Base-by-base conservation (phyloP, 768 basidiomycete species). In the Tylopilus felleus region DNA sequence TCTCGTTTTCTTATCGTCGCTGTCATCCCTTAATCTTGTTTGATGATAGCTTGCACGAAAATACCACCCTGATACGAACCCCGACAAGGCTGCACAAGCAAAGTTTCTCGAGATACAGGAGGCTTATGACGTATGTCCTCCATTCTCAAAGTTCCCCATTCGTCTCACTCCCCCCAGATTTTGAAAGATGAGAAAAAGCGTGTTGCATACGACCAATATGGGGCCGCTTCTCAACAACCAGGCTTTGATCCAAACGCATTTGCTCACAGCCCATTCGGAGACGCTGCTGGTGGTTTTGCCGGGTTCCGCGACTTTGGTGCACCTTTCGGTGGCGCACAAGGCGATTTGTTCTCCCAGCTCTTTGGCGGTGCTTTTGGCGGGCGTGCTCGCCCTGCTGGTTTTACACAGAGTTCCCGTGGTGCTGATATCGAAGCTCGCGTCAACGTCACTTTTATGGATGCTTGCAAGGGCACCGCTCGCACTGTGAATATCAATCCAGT, bases 11-110 rank as follows among this genome's bases (percentile, higher is more conserved):
- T 57, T 52, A 38, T n/a, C 40, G 29, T 48, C 28, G 23, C 55
- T 45, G 47, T 7, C 29, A 60, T 52, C 51, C 56, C 62, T 62
- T 49, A 57, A 52, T 56, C 51, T 33, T n/a, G 28, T 50, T 41
- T 38, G n/a, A 14, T 40, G 22, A 31, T 66, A 97, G 96, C 87
- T 99, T 59, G 97, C 97, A 17, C 90, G 96, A 57, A 96, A 98
- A 77, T 97, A 89, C 66, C 97, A 99, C 71, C 97, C 97, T 0
- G 97, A 99, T 66, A 94, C 94, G 13, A 98, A 94, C 73, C 89
- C 93, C 39, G 92, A 96, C 73, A 89, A 92, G 64, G 79, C 77
- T 44, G 92, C 96, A 0, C 86, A 92, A 62, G 90, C 90, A 58
- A 92, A 90, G 69, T 99, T 99, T 70, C 80, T 95, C 17, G 96